phyloP scores from a whole-genome alignment of 768 basidiomycete species.

The Sarcodon aspratus region DNA sequence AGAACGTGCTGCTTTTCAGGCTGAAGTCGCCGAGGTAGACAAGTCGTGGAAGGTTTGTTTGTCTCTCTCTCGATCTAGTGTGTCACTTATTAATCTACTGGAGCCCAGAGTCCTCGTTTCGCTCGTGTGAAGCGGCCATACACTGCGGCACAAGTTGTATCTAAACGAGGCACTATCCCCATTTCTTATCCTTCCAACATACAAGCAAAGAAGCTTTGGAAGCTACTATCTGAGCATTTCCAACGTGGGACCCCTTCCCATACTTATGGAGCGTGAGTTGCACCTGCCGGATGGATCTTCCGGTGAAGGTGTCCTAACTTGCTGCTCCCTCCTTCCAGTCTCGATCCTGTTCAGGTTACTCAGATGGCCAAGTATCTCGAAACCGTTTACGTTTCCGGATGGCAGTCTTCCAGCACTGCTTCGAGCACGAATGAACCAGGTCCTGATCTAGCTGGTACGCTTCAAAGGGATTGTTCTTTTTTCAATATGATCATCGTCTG shows the following conservation, averaged over 20 bases:
- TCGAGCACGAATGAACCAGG: conserved; percentile 93
- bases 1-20: conserved; percentile 61
- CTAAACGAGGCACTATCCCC: conserved; percentile 82
- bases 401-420: conserved; percentile 91
- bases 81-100: background rate
- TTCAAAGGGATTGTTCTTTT: background rate
- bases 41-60: conserved; percentile 80
- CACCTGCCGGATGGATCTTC: background rate
- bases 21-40: conserved; percentile 80
- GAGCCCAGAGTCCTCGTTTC: conserved; percentile 73
- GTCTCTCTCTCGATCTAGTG: background rate
- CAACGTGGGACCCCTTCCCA: conserved; percentile 74
- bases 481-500: background rate
- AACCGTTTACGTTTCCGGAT: conserved; percentile 97
- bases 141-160: conserved; percentile 85
- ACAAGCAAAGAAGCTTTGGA: conserved; percentile 81
- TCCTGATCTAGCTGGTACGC: conserved; percentile 88
- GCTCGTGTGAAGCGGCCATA: conserved; percentile 83
- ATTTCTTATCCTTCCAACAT: conserved; percentile 81
- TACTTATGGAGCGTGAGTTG: conserved; percentile 95
- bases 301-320: background rate
- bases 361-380: conserved; percentile 99
- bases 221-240: conserved; percentile 64
- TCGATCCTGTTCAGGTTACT: conserved; percentile 95
- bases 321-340: conserved; percentile 31